Evolutionary conservation across 192 early-diverging fungal species (phyloP).

Genomic region (Phycomyces blakesleeanus): DNA sequence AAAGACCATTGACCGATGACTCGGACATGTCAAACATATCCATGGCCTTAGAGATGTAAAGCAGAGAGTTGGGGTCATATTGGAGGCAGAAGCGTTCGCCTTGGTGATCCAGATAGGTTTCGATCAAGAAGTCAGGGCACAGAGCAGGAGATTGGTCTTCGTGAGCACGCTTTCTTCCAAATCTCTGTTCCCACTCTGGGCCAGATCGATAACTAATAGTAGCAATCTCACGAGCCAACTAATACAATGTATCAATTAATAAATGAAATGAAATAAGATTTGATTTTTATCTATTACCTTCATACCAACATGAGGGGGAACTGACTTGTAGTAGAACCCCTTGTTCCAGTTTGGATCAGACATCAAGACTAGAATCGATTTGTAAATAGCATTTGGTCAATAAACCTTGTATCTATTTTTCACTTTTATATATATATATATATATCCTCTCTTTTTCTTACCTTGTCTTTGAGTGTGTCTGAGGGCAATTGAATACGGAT

Average conservation of each 20-base stretch:
- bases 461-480: conserved; percentile 90
- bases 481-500: conserved; percentile 94
- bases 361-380: conserved; percentile 68
- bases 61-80: conserved; percentile 90
- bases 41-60: conserved; percentile 97
- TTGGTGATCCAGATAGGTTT: conserved; percentile 95
- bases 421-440: no score
- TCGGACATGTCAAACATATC: conserved; percentile 95
- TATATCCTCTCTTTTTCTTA: conserved; percentile 15
- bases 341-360: conserved; percentile 93
- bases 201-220: conserved; percentile 94
- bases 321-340: conserved; percentile 87
- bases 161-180: conserved; percentile 78
- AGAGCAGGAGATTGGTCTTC: conserved; percentile 73
- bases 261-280: background rate
- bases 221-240: conserved; percentile 87
- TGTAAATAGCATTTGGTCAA: background rate
- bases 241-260: background rate
- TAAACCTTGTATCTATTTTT: background rate
- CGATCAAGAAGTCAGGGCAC: conserved; percentile 92
- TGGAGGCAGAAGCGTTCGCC: conserved; percentile 89
- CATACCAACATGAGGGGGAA: conserved; percentile 91
- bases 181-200: conserved; percentile 96
- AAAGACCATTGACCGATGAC: conserved; percentile 42
- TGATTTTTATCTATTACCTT: no score